A percentile compares a stretch with the other conserved stretches of the same genome.
Conservation (phyloP, 176 grass and related monocot genomes). For the Aegilops umbellulata region DNA sequence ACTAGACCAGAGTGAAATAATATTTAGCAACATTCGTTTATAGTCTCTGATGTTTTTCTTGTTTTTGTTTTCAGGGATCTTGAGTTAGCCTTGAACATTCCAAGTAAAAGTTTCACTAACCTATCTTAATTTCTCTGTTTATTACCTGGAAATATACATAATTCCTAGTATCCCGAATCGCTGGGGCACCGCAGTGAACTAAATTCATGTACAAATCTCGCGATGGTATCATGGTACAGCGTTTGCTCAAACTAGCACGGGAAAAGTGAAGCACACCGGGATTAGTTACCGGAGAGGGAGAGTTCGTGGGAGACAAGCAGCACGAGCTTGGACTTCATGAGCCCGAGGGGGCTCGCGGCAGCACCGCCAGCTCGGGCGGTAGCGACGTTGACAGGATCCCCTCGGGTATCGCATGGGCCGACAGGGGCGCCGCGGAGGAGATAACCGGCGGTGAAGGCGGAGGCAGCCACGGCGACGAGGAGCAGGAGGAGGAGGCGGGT, state of each 20-base stretch:
- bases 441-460: slow-evolving; percentile 47
- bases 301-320: slow-evolving; percentile 94
- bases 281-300: slow-evolving; percentile 82
- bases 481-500: slow-evolving; percentile 49
- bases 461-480: slow-evolving; percentile 39
- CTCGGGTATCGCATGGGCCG: slow-evolving; percentile 31
- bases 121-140: background rate
- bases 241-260: background rate
- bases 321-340: slow-evolving; percentile 80
- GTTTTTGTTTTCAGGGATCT: background rate
- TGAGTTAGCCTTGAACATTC: background rate
- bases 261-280: slow-evolving; percentile 4
- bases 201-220: background rate
- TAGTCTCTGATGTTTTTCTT: background rate
- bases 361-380: background rate
- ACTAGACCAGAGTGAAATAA: background rate
- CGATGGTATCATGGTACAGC: background rate
- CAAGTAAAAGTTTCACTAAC: slow-evolving; percentile 9
- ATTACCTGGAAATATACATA: background rate
- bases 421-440: slow-evolving; percentile 51
- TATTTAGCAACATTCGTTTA: background rate
- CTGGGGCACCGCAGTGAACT: background rate
- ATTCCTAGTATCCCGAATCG: background rate
- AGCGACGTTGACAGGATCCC: background rate
- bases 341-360: slow-evolving; percentile 45